Base-by-base conservation (phyloP, 2,329 filamentous ascomycete genomes). In the Exophiala aquamarina region DNA sequence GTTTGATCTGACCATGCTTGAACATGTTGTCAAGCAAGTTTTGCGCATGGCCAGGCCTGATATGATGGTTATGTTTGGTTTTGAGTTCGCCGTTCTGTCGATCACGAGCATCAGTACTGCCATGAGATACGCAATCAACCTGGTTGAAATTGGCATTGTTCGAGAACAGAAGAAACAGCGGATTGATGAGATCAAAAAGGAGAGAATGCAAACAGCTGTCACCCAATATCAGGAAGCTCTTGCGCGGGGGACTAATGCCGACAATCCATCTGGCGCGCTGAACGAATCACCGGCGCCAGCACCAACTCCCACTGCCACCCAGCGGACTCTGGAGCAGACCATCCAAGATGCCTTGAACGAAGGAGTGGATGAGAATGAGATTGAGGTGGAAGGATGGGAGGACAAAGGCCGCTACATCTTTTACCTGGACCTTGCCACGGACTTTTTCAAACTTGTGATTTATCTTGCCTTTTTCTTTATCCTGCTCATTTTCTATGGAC, bases 21-120 rank as follows among this genome's bases (percentile, higher is more conserved):
- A 77, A 36, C 96, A 95, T 66, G 85, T 86, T 49, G 76, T 94
- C 52, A 80, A 83, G 19, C 88, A 86, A 0, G 91, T 97, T 19
- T 82, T 96, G 37, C 83, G 87, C 47, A 84, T 93, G 63, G 88
- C 92, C 2, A 79, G 87, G 14, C 90, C 92, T 0, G 93, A 93
- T 48, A 96, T 98, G 87, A 97, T 97, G 90, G 89, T 97, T 52
- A 97, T 97, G 90, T 98, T 97, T 62, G 82, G 93, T 3, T 97
- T 98, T 59, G 93, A 97, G 67, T 97, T 97, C 63, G 91, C 92
- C 26, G 83, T 98, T 34, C 72, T 97, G 50, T 77, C 83, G 2
- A 85, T 94, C 6, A 84, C 84, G 40, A 95, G 91, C 1, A 74
- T 82, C 41, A 90, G 91, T 37, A 95, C 90, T 0, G 77, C 81